Percentiles rank a stretch among this genome's conserved stretches.
Conservation (phyloP, 306 rosid species). For the Quercus glauca region DNA sequence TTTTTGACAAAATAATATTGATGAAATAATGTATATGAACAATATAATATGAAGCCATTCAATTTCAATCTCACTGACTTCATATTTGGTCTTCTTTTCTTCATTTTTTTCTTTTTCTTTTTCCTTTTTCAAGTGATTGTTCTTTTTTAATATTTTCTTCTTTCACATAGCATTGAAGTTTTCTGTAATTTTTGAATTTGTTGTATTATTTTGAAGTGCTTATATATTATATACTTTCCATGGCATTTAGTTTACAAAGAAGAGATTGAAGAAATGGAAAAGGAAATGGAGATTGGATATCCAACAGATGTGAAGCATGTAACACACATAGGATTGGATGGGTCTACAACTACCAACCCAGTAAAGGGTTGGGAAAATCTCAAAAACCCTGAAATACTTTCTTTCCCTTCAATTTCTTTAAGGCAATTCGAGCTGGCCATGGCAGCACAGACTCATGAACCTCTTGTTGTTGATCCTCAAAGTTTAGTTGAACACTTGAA, state of each 20-base stretch:
- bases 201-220: background rate
- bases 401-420: constrained; percentile 77
- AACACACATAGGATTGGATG: constrained; percentile 91
- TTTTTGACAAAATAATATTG: no score
- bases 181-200: background rate
- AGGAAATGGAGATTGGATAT: constrained; percentile 80
- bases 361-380: constrained; percentile 55
- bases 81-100: no score
- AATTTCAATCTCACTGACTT: no score
- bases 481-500: constrained; percentile 12
- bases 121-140: no score
- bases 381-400: constrained; percentile 47
- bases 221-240: background rate
- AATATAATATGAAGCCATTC: no score
- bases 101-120: no score
- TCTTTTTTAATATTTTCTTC: background rate
- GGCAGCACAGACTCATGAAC: constrained; percentile 60
- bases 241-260: constrained; percentile 48
- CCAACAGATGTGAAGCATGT: constrained; percentile 96
- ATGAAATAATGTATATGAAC: no score
- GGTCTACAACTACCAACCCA: constrained; percentile 63
- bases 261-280: constrained; percentile 37
- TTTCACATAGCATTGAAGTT: background rate
- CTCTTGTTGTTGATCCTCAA: constrained; percentile 27
- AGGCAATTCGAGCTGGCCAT: constrained; percentile 79